These are phyloP conservation scores for Suhomyces sp. DNA, from an alignment of 805 yeast genomes.

Conservation along the genomic window DNA sequence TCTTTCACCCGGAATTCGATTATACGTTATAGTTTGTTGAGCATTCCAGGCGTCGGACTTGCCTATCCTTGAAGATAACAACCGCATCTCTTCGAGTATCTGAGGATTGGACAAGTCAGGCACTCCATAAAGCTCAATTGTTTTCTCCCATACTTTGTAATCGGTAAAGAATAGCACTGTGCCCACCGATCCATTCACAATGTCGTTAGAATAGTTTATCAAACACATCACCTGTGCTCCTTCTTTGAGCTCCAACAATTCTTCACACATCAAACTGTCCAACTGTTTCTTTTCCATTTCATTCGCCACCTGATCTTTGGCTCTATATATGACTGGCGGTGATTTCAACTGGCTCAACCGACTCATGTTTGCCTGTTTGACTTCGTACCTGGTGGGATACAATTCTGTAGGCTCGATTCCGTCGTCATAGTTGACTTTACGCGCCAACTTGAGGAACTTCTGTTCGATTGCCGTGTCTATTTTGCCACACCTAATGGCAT, in stretches of 20 bases:
- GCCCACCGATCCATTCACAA: conserved; percentile 93
- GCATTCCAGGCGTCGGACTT: conserved; percentile 14
- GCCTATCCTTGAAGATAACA: conserved; percentile 24
- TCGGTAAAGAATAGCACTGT: conserved; percentile 56
- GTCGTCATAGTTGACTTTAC: conserved; percentile 59
- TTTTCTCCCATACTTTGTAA: conserved; percentile 16
- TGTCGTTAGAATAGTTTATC: conserved; percentile 65
- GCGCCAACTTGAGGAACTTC: conserved; percentile 51
- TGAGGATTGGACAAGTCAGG: conserved; percentile 14
- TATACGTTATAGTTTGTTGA: conserved; percentile 14
- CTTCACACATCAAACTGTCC: conserved; percentile 71
- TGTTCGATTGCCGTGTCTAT: conserved; percentile 47
- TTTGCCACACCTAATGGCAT: conserved; percentile 73
- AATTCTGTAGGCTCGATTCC: conserved; percentile 88
- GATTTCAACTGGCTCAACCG: conserved; percentile 46
- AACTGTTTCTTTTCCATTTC: conserved; percentile 29
- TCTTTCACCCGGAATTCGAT: conserved; percentile 25
- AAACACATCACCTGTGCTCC: conserved; percentile 95
- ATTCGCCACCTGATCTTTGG: conserved; percentile 30
- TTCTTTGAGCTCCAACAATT: conserved; percentile 59
- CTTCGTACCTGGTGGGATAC: conserved; percentile 84
- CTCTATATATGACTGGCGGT: conserved; percentile 38
- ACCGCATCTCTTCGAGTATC: conserved; percentile 22
- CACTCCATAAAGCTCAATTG: conserved; percentile 23
- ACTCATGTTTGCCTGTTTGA: conserved; percentile 64